These are phyloP conservation scores for Gloeopeniophorella convolvens DNA, from an alignment of 768 basidiomycete genomes.

Conservation along the genomic window DNA sequence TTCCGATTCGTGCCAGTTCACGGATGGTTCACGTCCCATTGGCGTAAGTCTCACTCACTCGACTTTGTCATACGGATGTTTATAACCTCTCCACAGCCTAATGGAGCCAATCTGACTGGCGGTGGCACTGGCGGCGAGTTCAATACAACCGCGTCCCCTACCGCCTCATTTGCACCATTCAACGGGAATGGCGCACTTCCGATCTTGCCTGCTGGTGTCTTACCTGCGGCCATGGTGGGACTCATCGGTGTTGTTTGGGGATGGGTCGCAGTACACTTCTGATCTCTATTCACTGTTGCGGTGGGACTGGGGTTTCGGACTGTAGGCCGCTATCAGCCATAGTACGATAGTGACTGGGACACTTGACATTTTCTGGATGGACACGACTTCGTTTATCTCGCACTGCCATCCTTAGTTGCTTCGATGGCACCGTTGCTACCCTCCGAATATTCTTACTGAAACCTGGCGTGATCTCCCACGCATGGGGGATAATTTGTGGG, in stretches of 20 bases:
- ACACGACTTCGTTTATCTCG: neutral
- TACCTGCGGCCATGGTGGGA: conserved; percentile 5
- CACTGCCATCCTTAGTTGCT: neutral
- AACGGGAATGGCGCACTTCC: conserved; percentile 16
- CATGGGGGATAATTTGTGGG: neutral
- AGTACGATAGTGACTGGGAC: neutral
- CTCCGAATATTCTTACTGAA: neutral
- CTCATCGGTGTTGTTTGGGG: conserved; percentile 6
- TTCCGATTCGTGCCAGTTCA: conserved; percentile 50
- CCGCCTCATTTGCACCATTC: conserved; percentile 13
- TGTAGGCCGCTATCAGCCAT: neutral
- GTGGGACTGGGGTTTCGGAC: neutral
- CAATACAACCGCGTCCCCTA: neutral
- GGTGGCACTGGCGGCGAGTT: conserved; percentile 57
- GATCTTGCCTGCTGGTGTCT: conserved; percentile 6
- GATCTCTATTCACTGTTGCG: neutral
- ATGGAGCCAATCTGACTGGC: conserved; percentile 64
- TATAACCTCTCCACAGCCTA: conserved; percentile 37
- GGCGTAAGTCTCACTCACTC: conserved; percentile 39
- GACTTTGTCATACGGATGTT: conserved; percentile 1
- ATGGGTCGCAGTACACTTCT: neutral
- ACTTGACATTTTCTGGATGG: neutral
- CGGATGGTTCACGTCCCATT: conserved; percentile 56
- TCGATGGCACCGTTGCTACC: neutral
- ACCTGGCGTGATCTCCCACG: neutral